Base-by-base conservation (phyloP, 176 grass and related monocot genomes). In the Bonia amplexicaulis region DNA sequence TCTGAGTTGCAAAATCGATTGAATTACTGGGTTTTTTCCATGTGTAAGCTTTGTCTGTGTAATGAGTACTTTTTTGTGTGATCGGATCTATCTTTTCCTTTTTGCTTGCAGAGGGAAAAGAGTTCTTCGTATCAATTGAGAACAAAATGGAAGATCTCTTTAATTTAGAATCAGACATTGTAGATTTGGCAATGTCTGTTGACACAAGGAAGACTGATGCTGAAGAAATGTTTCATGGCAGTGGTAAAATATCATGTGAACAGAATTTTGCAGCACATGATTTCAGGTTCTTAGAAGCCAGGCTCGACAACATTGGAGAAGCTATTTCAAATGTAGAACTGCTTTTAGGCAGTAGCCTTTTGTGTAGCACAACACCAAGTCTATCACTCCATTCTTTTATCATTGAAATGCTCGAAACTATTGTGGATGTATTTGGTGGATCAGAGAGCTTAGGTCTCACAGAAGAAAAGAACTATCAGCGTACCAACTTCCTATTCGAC, bases 401-500 rank as follows among this genome's bases (percentile, higher is more conserved):
- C 55, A 59, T 93, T 0, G 89, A 93, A 66, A 88, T 87, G 70
- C 47, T 97, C 61, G 89, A 88, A 70, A 42, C 55, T 54, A 46
- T 84, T n/a, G 52, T 78, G 14, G 63, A 57, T 54, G 74, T 69
- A 22, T 80, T 83, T 77, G 69, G 6, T 60, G 82, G 41, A 61
- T 10, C 74, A 15, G 78, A 75, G 19, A 71, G 14, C 41, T 41
- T 53, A 5, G 76, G 52, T 31, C 58, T 84, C 59, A 74, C 79
- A 26, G 87, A 89, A 49, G 89, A 91, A 20, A 84, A 84, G 65
- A 75, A 59, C 3, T 84, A 76, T 65, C 82, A 83, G 10, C 75
- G 82, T 2, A 88, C 76, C 29, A 90, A 91, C 61, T 93, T 93
- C 70, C 45, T 97, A 14, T 95, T 93, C 12, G 91, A 97, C 81